A percentile compares a stretch with the other conserved stretches of the same genome.
Conservation (phyloP, 2,329 filamentous ascomycete genomes). For the Venturiaceae sp. region DNA sequence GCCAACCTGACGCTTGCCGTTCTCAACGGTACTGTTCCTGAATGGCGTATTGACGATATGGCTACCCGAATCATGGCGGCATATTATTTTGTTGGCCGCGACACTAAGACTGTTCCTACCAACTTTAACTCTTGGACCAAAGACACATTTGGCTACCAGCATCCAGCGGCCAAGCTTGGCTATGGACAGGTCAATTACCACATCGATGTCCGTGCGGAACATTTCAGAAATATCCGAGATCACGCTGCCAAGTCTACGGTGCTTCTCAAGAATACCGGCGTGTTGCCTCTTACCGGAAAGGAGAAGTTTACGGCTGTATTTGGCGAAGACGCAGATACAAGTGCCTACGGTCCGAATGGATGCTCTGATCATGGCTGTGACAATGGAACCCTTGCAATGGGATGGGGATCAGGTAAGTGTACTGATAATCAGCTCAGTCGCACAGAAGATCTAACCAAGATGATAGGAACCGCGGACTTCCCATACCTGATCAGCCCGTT, state of each 20-base stretch:
- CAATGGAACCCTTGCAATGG: slow-evolving; percentile 71
- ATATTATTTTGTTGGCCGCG: slow-evolving; percentile 54
- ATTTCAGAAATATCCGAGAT: slow-evolving; percentile 63
- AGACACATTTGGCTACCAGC: slow-evolving; percentile 62
- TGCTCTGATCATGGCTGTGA: slow-evolving; percentile 79
- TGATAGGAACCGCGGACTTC: slow-evolving; percentile 77
- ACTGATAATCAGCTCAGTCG: too few species aligned
- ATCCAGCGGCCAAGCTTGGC: slow-evolving; percentile 52
- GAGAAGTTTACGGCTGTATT: slow-evolving; percentile 40
- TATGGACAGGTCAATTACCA: slow-evolving; percentile 64
- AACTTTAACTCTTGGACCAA: slow-evolving; percentile 87
- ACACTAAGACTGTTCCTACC: slow-evolving; percentile 42
- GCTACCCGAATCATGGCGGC: slow-evolving; percentile 67
- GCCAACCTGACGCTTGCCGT: slow-evolving; percentile 80
- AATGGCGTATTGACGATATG: slow-evolving; percentile 88
- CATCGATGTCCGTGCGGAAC: slow-evolving; percentile 72
- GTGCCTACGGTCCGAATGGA: slow-evolving; percentile 59
- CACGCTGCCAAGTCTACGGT: slow-evolving; percentile 74
- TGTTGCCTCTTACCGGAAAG: slow-evolving; percentile 33
- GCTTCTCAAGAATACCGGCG: slow-evolving; percentile 58
- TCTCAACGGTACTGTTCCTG: slow-evolving; percentile 79
- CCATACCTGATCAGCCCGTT: slow-evolving; percentile 74
- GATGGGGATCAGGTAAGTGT: slow-evolving; percentile 60
- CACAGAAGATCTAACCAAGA: slow-evolving; percentile 57
- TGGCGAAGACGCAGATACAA: slow-evolving; percentile 65